A percentile compares a stretch with the other conserved stretches of the same genome.
These are phyloP conservation scores for Lotus japonicus DNA, from an alignment of 306 rosid genomes.

Conservation along the genomic window DNA sequence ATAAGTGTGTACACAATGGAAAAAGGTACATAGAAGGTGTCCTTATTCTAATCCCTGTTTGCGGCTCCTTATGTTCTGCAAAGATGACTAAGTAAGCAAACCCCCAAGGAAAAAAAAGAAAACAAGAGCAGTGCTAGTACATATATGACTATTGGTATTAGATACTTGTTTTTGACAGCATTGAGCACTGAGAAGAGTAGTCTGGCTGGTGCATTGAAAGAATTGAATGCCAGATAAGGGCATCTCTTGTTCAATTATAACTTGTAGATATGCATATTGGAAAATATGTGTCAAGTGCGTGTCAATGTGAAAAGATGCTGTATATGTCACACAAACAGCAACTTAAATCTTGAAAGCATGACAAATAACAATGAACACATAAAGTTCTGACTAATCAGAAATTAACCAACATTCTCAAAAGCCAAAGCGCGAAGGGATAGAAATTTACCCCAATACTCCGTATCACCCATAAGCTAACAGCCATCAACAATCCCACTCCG, in stretches of 20 bases:
- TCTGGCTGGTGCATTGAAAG: neutral
- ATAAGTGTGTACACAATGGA: neutral
- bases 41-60: neutral
- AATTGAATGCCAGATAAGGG: neutral
- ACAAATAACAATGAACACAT: neutral
- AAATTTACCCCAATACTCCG: constrained; percentile 86
- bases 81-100: neutral
- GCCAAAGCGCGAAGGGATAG: neutral
- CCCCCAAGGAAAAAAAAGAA: neutral
- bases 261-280: neutral
- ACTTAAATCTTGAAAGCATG: constrained; percentile 1
- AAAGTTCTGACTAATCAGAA: constrained; percentile 1
- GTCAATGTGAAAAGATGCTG: no score
- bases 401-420: constrained; percentile 8
- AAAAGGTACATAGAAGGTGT: neutral
- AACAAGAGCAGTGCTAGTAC: neutral
- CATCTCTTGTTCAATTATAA: neutral
- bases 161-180: neutral
- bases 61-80: neutral
- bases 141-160: neutral
- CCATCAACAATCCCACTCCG: constrained; percentile 96
- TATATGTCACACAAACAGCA: neutral
- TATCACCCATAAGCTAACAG: constrained; percentile 86
- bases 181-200: neutral
- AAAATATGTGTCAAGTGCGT: neutral